Evolutionary conservation across 139 green algal genomes (phyloP), one percentile per base, ranked within the genome.

Genomic region (Chlorella sp.): DNA sequence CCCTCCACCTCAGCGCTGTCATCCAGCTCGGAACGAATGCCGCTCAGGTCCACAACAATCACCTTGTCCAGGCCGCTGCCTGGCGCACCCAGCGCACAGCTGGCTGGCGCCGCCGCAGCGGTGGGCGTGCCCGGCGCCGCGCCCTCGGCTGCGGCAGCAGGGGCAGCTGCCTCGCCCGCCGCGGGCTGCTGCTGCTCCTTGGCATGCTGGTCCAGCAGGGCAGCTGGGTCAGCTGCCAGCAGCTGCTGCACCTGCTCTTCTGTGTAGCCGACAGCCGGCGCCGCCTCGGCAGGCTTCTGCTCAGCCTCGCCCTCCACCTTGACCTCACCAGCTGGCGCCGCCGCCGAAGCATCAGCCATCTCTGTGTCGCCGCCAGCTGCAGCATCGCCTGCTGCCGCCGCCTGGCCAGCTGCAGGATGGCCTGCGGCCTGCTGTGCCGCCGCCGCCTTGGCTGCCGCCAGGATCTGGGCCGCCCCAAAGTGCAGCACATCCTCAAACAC

Each of bases 401-500:
- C 7, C 55, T 55, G 32, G 30, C 32, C 36, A 56, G 56, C 55
- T n/a, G 62, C 60, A 63, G 34, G 62, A 6, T 80, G 36, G 62
- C 51, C 60, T 36, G n/a, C 69, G n/a, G 63, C 83, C 57, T 81
- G 63, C 44, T 68, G 30, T 51, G 44, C 44, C 6, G 44, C 44
- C 7, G 44, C 44, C 9, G 44, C 44, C 44, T 51, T 51, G 44
- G 44, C 44, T 51, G 44, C 44, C 7, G 44, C 44, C 75, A 96
- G 95, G 15, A 96, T 83, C 72, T 88, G 41, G 23, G 74, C 56
- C 1, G 81, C 87, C 25, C 93, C 94, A 86, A 89, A 94, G 17
- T 85, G 81, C 12, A 96, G 88, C 28, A 93, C 88, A 2, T 95
- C 94, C 68, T 96, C 93, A 60, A 96, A 83, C 38, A 93, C 79